phyloP scores from a whole-genome alignment of 164 flowering plant species.

The Amborella trichopoda region DNA sequence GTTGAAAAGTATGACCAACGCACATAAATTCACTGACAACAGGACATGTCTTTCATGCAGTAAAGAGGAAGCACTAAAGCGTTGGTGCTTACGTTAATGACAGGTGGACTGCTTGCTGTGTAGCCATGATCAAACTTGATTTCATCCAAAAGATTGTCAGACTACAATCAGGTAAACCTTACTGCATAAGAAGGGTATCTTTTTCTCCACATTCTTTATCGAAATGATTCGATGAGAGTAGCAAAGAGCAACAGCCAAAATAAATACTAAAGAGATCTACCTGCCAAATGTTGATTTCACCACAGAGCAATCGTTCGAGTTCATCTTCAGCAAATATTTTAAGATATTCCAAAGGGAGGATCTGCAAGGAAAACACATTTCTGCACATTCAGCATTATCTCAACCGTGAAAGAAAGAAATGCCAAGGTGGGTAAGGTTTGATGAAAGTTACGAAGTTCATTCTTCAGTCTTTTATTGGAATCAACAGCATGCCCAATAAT shows the following conservation, averaged over 20 bases:
- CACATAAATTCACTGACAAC: neutral
- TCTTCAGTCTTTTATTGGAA: too few relatives aligned
- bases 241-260: constrained; percentile 10
- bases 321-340: constrained; percentile 76
- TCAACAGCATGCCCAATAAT: too few relatives aligned
- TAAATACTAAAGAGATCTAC: too few relatives aligned
- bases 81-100: constrained; percentile 40
- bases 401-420: too few relatives aligned
- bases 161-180: constrained; percentile 25
- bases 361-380: constrained; percentile 45
- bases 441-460: too few relatives aligned
- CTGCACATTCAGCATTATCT: too few relatives aligned
- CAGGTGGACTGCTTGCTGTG: constrained; percentile 76
- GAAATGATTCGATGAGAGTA: neutral
- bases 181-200: too few relatives aligned
- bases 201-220: too few relatives aligned
- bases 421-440: too few relatives aligned
- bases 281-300: constrained; percentile 61
- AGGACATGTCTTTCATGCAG: neutral
- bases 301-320: constrained; percentile 75
- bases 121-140: constrained; percentile 95
- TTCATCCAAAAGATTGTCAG: constrained; percentile 56
- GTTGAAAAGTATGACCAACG: too few relatives aligned
- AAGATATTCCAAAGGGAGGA: constrained; percentile 59
- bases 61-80: neutral